Percentiles rank a stretch among this genome's conserved stretches.
Evolutionary conservation across 306 rosid species (phyloP).

Genomic region (barrel medic (Medicago truncatula)): MtrunA17r5.0-ANR NC_053045.1:60305501-60306000

Average conservation of each 20-base stretch:
- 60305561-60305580: constrained; percentile 20
- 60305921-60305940: not conserved
- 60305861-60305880: not conserved
- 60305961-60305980: not conserved
- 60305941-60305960: constrained; percentile 7
- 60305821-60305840: constrained; percentile 7
- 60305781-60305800: constrained; percentile 11
- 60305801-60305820: not conserved
- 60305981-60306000: not conserved
- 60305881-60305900: not conserved
- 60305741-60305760: not conserved
- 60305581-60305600: not conserved
- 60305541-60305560: constrained; percentile 21
- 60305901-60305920: not conserved
- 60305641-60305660: constrained; percentile 13
- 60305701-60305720: not conserved
- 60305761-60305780: not conserved
- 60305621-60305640: constrained; percentile 5
- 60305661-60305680: not conserved
- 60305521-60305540: constrained; percentile 13
- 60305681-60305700: not conserved
- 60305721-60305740: constrained; percentile 23
- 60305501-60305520: constrained; percentile 1
- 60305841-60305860: not conserved
- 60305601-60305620: constrained; percentile 9